Evolutionary conservation across 2,329 filamentous ascomycete genomes (phyloP), one percentile per base, ranked within the genome.

Genomic region (Cordyceps tenuipes): DNA sequence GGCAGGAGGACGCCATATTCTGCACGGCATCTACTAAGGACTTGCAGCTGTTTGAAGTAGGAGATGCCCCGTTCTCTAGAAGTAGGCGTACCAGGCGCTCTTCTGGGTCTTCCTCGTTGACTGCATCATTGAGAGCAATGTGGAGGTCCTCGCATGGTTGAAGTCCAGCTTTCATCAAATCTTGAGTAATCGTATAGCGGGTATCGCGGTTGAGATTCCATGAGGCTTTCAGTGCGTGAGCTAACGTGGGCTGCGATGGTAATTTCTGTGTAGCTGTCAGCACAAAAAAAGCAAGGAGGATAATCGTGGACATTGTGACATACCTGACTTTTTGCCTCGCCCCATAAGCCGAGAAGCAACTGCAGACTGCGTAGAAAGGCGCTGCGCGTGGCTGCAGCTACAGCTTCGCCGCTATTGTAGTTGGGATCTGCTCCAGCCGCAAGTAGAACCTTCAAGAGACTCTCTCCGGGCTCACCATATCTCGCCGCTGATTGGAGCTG

Each of bases 381-480:
- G 61, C 78, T 80, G 41, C 77, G 73, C 1, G 79, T 78, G 1
- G 82, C 80, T 12, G 80, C 78, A 64, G 82, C 79, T 4, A 85
- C 75, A 5, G 80, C 78, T 57, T 84, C 80, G 1, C 82, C 82
- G 10, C 76, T 73, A 21, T 79, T 79, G 66, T 79, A 79, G 64
- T 85, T 79, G 0, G 81, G 77, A 57, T 80, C 79, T 3, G 82
- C 83, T 0, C 82, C 82, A 36, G 78, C 74, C 1, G 68, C 68
- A 4, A 86, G 70, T 19, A 87, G 66, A 10, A 84, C 75, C 31
- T 70, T 71, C 36, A 85, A 73, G 15, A 84, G 69, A 6, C 74
- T 72, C 31, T 76, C 73, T 1, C 77, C 81, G 2, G 75, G 74
- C 31, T 79, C 75, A 0, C 80, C 79, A 57, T 77, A 82, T 46